Base-by-base conservation (phyloP, 257 asterid genomes). In the Knoxia roxburghii region DNA sequence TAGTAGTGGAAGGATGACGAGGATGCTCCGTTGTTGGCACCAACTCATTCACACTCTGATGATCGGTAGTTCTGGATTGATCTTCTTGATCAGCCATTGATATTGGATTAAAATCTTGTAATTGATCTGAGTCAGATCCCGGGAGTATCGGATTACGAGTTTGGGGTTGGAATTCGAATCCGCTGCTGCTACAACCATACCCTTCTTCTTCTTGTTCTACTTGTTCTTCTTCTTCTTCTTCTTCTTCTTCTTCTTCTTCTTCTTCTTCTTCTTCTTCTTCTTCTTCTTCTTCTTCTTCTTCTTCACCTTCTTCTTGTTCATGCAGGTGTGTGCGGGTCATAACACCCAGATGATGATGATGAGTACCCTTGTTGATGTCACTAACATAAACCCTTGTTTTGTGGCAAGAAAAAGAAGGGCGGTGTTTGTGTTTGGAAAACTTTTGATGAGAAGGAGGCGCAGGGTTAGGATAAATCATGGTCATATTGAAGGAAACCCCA, bases 21-120 rank as follows among this genome's bases (percentile, higher is more conserved):
- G 2, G 64, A 65, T 5, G 63, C 78, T 65, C 75, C 79, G 46
- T 77, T 72, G 41, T 37, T 37, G 41, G 4, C 41, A 9, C 41
- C 9, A 3, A 4, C 4, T 3, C 9, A 37, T 37, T 37, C 41
- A 37, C 9, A 37, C 6, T 37, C n/a, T n/a, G n/a, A 29, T 75
- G 69, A 15, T 72, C 61, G 12, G 61, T 57, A 5, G 65, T 70
- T 65, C 79, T 79, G 13, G 82, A 76, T 29, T 82, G 86, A 35
- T 88, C 89, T 53, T 30, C 59, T 6, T 65, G 59, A 32, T 90
- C 92, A 35, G 90, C 83, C 91, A 81, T 82, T 67, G 52, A 26
- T 37, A 37, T 37, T 23, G 14, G 39, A 27, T n/a, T 59, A 17
- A 20, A 13, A 20, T 24, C 58, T 9, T 48, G 8, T 17, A 17